Conservation (phyloP, 2,329 filamentous ascomycete genomes). For the Monosporascus sp. region DNA sequence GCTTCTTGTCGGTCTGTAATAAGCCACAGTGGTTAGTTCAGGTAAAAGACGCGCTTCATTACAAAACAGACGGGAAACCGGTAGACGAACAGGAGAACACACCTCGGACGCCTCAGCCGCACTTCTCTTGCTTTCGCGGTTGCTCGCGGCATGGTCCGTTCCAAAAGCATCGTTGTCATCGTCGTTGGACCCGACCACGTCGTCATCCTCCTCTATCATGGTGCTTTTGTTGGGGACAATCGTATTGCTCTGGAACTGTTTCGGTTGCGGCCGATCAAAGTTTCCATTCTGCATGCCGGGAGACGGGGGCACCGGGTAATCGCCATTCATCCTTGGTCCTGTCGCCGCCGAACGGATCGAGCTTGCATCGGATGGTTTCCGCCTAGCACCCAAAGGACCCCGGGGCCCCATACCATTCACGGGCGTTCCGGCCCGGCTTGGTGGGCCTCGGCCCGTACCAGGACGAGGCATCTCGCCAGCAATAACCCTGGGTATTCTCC, state of each 20-base stretch:
- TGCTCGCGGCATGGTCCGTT: constrained; percentile 38
- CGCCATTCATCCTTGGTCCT: constrained; percentile 30
- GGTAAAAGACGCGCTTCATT: neutral
- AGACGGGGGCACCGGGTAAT: constrained; percentile 53
- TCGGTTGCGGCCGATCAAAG: constrained; percentile 72
- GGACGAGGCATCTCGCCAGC: constrained; percentile 62
- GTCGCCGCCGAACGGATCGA: constrained; percentile 44
- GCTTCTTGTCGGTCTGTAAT: constrained; percentile 58
- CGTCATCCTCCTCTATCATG: constrained; percentile 93
- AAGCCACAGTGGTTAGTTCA: constrained; percentile 8
- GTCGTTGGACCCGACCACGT: constrained; percentile 52
- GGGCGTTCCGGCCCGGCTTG: constrained; percentile 58
- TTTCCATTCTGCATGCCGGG: constrained; percentile 56
- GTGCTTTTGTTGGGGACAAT: constrained; percentile 97
- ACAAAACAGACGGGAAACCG: too few species aligned
- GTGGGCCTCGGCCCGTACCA: constrained; percentile 51
- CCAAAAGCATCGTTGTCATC: constrained; percentile 61
- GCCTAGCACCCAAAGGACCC: constrained; percentile 47
- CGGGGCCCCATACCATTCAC: constrained; percentile 51
- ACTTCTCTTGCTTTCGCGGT: constrained; percentile 32
- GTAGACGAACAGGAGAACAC: constrained; percentile 7
- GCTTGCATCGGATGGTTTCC: constrained; percentile 57
- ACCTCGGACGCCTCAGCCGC: constrained; percentile 31
- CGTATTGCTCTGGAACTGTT: constrained; percentile 90
- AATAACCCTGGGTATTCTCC: constrained; percentile 78